A percentile compares a stretch with the other conserved stretches of the same genome.
Evolutionary conservation across 345 rosid species (phyloP).

Genomic region (Syzygium jambos): DNA sequence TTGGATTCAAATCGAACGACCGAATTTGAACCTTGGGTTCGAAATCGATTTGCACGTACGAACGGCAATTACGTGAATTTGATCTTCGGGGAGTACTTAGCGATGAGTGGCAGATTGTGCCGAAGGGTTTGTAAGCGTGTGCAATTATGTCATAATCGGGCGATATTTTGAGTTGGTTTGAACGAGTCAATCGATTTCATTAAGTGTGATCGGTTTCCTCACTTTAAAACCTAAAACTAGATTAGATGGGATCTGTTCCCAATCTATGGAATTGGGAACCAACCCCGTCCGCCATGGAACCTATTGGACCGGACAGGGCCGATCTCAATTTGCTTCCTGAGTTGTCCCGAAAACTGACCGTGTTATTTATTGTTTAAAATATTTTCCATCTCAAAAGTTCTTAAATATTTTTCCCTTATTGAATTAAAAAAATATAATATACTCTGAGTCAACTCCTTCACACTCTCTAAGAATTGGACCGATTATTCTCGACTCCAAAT

Average conservation of each 20-base stretch:
- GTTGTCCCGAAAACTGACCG: no score
- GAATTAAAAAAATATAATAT: no score
- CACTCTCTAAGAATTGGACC: no score
- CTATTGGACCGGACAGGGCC: neutral
- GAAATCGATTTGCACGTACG: neutral
- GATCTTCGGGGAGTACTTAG: neutral
- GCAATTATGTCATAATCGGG: fast-evolving
- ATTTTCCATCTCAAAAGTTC: no score
- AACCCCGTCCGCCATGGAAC: neutral
- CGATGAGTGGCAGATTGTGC: neutral
- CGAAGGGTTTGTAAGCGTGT: neutral
- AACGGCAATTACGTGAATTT: neutral
- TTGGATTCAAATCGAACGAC: neutral
- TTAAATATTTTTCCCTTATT: no score
- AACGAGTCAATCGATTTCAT: neutral
- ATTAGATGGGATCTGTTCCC: neutral
- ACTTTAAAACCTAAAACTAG: neutral
- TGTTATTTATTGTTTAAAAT: neutral
- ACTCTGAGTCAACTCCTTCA: no score
- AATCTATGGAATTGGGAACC: neutral
- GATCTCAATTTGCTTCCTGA: no score
- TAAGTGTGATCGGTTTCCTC: neutral
- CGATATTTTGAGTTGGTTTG: neutral
- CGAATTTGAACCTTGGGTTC: neutral
- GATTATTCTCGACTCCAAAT: no score